These are phyloP conservation scores for Celoporthe dispersa DNA, from an alignment of 2,329 filamentous ascomycete genomes.

Conservation along the genomic window DNA sequence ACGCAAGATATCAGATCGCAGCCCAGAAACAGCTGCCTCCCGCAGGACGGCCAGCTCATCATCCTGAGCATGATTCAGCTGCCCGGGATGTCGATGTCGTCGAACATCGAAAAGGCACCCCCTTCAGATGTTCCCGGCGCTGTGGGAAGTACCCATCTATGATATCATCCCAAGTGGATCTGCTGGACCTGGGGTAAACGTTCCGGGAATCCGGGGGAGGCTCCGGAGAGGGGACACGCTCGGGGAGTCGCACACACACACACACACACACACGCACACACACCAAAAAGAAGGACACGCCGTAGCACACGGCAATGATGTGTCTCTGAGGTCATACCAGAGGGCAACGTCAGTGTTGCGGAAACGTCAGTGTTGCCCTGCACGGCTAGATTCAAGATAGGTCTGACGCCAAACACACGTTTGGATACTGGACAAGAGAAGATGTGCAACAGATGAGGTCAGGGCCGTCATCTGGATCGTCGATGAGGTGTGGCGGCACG, in stretches of 20 bases:
- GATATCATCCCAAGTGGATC: constrained; percentile 23
- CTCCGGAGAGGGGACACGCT: constrained; percentile 7
- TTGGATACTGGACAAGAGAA: constrained; percentile 5
- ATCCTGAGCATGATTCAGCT: background rate
- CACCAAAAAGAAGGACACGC: background rate
- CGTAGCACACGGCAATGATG: background rate
- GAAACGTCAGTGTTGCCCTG: constrained; percentile 9
- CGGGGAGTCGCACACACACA: background rate
- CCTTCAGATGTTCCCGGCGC: background rate
- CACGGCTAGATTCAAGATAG: background rate
- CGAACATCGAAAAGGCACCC: background rate
- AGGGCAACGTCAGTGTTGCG: too few relatives aligned
- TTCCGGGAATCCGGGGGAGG: constrained; percentile 17
- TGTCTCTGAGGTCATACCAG: background rate
- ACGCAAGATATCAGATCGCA: background rate
- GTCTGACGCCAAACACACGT: background rate
- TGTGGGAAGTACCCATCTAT: constrained; percentile 1
- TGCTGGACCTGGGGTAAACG: constrained; percentile 14
- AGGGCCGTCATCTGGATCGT: constrained; percentile 11
- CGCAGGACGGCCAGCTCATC: too few relatives aligned
- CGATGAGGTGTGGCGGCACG: constrained; percentile 23
- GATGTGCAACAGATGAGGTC: constrained; percentile 8
- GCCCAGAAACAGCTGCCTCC: background rate
- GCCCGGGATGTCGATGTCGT: background rate
- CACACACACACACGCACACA: background rate